These are phyloP conservation scores for Coemansia sp. DNA, from an alignment of 192 early-diverging fungal genomes.

Conservation along the genomic window DNA sequence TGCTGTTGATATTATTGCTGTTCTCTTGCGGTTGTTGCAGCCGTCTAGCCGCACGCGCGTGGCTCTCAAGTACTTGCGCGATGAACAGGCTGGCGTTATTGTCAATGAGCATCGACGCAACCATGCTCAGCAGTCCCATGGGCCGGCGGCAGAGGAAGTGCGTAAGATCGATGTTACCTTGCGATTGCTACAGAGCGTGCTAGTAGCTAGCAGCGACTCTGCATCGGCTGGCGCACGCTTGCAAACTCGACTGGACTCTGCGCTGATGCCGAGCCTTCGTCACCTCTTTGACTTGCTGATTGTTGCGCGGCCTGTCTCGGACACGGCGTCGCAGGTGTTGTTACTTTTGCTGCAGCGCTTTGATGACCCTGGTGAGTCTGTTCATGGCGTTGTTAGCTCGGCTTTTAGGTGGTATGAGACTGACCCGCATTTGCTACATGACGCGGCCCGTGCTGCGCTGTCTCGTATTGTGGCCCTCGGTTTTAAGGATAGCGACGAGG, in stretches of 20 bases:
- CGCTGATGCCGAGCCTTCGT: slow-evolving; percentile 30
- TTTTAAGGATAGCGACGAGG: not conserved
- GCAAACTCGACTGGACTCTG: slow-evolving; percentile 12
- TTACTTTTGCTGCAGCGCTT: slow-evolving; percentile 37
- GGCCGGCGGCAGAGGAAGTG: slow-evolving; percentile 19
- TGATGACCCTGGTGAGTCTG: slow-evolving; percentile 17
- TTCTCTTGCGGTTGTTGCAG: slow-evolving; percentile 33
- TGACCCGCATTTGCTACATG: slow-evolving; percentile 18
- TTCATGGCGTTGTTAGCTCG: not conserved
- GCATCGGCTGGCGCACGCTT: not conserved
- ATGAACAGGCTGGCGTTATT: slow-evolving; percentile 32
- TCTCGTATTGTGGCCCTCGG: slow-evolving; percentile 28
- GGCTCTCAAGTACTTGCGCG: slow-evolving; percentile 36
- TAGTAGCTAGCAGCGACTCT: slow-evolving; percentile 18
- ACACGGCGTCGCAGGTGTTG: slow-evolving; percentile 39
- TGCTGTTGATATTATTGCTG: slow-evolving; percentile 13
- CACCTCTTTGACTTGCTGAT: slow-evolving; percentile 44
- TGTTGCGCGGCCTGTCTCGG: slow-evolving; percentile 40
- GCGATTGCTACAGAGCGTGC: slow-evolving; percentile 35
- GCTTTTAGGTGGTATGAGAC: slow-evolving; percentile 42
- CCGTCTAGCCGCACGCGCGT: slow-evolving; percentile 24
- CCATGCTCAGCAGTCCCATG: not conserved
- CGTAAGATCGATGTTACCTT: slow-evolving; percentile 26
- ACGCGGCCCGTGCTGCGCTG: slow-evolving; percentile 25
- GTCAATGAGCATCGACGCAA: slow-evolving; percentile 11